phyloP scores from a whole-genome alignment of 2,329 filamentous ascomycete species.

The Stachybotrys chartarum region DNA sequence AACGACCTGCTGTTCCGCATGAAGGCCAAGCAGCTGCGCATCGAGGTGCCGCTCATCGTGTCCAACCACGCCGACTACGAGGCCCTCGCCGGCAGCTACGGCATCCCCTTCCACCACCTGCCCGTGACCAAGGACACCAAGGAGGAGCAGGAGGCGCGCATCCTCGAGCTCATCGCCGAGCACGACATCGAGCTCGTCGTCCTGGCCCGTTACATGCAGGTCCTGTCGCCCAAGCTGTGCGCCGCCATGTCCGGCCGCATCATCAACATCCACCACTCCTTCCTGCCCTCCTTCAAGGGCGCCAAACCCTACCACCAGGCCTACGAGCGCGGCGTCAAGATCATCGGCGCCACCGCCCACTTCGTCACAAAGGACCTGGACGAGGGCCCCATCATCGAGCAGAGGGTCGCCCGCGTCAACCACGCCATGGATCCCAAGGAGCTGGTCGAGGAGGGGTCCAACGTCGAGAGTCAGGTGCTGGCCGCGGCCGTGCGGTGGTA shows the following conservation, averaged over 20 bases:
- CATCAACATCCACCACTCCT: constrained; percentile 89
- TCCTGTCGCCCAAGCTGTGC: constrained; percentile 68
- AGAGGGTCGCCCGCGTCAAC: constrained; percentile 69
- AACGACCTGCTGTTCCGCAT: constrained; percentile 79
- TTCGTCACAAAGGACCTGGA: constrained; percentile 81
- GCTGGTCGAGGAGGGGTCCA: constrained; percentile 72
- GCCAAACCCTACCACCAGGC: constrained; percentile 86
- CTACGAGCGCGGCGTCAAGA: constrained; percentile 80
- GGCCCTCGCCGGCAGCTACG: constrained; percentile 62
- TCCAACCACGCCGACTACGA: constrained; percentile 75
- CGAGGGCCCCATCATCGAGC: constrained; percentile 84
- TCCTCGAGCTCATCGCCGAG: constrained; percentile 62
- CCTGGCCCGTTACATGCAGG: constrained; percentile 82
- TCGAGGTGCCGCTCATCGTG: constrained; percentile 66
- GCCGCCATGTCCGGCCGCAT: constrained; percentile 75
- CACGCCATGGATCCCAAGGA: constrained; percentile 71
- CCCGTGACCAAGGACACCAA: constrained; percentile 77
- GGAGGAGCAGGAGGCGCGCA: constrained; percentile 60
- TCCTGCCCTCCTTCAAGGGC: constrained; percentile 82
- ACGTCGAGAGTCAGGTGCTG: constrained; percentile 77
- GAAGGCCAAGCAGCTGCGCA: constrained; percentile 64
- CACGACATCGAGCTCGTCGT: constrained; percentile 73
- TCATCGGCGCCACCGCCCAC: constrained; percentile 79
- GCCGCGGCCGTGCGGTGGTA: constrained; percentile 80
- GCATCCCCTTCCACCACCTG: constrained; percentile 73